Evolutionary conservation across 805 yeast species (phyloP), one percentile per base, ranked within the genome.

Genomic region (Candida endomychidarum): DNA sequence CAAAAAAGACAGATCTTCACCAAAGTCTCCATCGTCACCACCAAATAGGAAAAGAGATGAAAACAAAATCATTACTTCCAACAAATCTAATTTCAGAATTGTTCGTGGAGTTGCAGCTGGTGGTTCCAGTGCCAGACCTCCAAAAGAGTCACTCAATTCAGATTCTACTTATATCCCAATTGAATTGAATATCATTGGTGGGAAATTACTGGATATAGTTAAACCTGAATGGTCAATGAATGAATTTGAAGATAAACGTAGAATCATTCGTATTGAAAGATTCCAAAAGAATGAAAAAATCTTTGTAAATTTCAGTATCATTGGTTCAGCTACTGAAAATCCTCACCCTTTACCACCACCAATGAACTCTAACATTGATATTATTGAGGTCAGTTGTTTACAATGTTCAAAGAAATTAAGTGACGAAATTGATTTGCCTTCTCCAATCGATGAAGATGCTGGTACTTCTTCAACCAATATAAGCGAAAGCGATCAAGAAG

Each of bases 21-120:
- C 37, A 9, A 34, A 20, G 7, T 34, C 42, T 6, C 42, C 38
- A 11, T 20, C 29, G 15, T 33, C 31, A 19, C 32, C 37, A 17
- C 21, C 25, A 11, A 19, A 12, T n/a, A 26, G 18, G 29, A 43
- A 17, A 35, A 42, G 33, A 38, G 38, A 24, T 6, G 51, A 47
- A 17, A 47, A 45, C 27, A 47, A 47, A 15, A 40, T 47, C 32
- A 42, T 47, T 8, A 47, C 49, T 2, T 41, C 48, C 8, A 40
- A 37, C 22, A 29, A 22, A 9, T 27, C 35, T 14, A 50, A 52
- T 19, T 75, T 63, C 48, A 65, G 74, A 24, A 71, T 79, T 4
- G 65, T 77, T 6, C 63, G 85, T 45, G 84, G 84, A 10, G 60
- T 77, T 5, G 71, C 77, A 22, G 77, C 81, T 3, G 83, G 84